Evolutionary conservation across 345 rosid species (phyloP).

Genomic region (Punica granatum): DNA sequence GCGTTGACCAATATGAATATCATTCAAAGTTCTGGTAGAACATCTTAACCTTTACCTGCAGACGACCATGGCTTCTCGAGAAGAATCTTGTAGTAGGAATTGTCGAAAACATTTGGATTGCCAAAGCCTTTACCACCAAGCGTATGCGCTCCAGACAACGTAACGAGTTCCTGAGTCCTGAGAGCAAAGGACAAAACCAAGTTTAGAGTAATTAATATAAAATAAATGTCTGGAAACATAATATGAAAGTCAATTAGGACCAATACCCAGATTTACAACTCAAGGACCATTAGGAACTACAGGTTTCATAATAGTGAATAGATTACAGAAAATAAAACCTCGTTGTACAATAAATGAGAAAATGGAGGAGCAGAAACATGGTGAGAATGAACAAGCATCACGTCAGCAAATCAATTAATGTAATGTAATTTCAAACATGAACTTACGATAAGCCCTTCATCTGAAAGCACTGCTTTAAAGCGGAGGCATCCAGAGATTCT

Average conservation of each 20-base stretch:
- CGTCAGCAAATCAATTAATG: too few species aligned
- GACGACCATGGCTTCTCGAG: constrained; percentile 79
- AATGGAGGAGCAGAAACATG: too few species aligned
- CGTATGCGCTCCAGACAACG: constrained; percentile 87
- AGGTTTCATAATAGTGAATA: neutral
- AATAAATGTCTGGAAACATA: too few species aligned
- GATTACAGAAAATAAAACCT: neutral
- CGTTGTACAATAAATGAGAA: neutral
- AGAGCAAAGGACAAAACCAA: neutral
- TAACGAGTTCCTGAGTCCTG: constrained; percentile 80
- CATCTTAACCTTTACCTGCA: constrained; percentile 33
- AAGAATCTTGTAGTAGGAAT: constrained; percentile 79
- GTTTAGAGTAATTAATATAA: neutral
- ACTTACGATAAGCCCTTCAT: constrained; percentile 93
- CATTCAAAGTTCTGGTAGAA: neutral
- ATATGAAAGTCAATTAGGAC: neutral
- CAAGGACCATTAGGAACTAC: neutral
- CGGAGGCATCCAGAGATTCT: constrained; percentile 61
- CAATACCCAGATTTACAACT: neutral
- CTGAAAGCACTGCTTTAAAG: constrained; percentile 65
- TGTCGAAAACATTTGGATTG: constrained; percentile 61
- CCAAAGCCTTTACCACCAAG: constrained; percentile 89
- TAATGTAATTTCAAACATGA: too few species aligned
- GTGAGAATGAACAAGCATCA: too few species aligned
- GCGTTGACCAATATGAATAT: too few species aligned